phyloP scores from a whole-genome alignment of 495 filamentous ascomycete genomes.

The Hapsidospora chrysogenum region DNA sequence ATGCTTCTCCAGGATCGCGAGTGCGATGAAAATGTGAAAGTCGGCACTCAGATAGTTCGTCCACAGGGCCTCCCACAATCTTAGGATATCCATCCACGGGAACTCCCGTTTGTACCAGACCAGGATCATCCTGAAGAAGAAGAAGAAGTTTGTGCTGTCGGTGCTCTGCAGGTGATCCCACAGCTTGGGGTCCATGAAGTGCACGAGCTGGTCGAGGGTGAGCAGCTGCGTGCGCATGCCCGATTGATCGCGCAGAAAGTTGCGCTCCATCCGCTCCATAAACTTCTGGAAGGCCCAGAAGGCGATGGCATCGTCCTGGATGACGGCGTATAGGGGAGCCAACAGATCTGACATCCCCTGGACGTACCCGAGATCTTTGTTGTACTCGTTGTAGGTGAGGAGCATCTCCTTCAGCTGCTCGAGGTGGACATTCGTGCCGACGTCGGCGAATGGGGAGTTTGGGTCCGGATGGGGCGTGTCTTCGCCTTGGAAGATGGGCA shows the following conservation, averaged over 20 bases:
- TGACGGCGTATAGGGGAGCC: slow-evolving; percentile 87
- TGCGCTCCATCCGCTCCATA: slow-evolving; percentile 96
- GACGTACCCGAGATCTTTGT: slow-evolving; percentile 83
- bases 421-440: slow-evolving; percentile 90
- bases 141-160: slow-evolving; percentile 97
- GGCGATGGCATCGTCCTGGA: slow-evolving; percentile 91
- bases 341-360: slow-evolving; percentile 98
- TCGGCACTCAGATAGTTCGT: slow-evolving; percentile 76
- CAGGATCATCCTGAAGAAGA: slow-evolving; percentile 96
- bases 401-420: slow-evolving; percentile 99
- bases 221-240: slow-evolving; percentile 88
- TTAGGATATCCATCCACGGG: slow-evolving; percentile 66
- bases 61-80: slow-evolving; percentile 88
- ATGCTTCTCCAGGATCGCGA: slow-evolving; percentile 94
- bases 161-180: slow-evolving; percentile 79
- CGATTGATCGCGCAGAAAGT: slow-evolving; percentile 88
- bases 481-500: slow-evolving; percentile 88
- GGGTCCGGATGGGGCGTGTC: slow-evolving; percentile 98
- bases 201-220: slow-evolving; percentile 81
- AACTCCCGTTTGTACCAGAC: slow-evolving; percentile 99
- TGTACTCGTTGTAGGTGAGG: slow-evolving; percentile 94
- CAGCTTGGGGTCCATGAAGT: slow-evolving; percentile 89
- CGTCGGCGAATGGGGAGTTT: slow-evolving; percentile 79
- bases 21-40: slow-evolving; percentile 87
- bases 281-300: slow-evolving; percentile 95